Base-by-base conservation (phyloP, 768 basidiomycete species). In the Pulveroboletus frians region DNA sequence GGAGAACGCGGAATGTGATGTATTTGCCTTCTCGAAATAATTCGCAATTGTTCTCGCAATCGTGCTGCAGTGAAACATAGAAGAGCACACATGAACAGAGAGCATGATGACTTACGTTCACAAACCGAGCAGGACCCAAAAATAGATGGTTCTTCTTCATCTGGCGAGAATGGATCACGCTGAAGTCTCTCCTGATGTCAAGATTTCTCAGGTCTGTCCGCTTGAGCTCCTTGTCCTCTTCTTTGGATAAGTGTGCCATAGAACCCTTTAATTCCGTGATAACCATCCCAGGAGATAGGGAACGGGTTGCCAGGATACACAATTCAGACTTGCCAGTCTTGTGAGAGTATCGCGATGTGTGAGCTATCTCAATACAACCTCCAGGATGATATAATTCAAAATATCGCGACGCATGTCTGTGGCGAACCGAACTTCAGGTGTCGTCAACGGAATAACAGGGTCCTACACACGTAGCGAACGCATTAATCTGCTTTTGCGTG, bases 121-220 rank as follows among this genome's bases (percentile, higher is more conserved):
- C 90, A 71, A 92, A 92, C 63, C 90, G 85, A 70, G 90, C 91
- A 43, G 90, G 91, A 9, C 90, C 90, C 64, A 92, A 73, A 73
- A 92, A 92, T 62, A 92, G 74, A 71, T 92, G 88, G 60, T 90
- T 92, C 70, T 88, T 89, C 75, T 92, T 92, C 79, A 89, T 85
- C 67, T 88, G 87, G 61, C 85, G 88, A 30, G 88, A 91, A 68
- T 92, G 89, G 46, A 92, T 91, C 61, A 92, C 90, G 66, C 88
- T 91, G 64, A 92, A 92, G 66, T 92, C 90, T 60, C 88, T 75
- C 51, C 90, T 81, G 55, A 88, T 88, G 57, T 86, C 84, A 46
- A 76, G 75, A 47, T 73, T 68, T 54, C 83, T 77, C 52, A 82
- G 73, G 69, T 86, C 85, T 9, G 87, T 90, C 29, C 88, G 80